Evolutionary conservation across 176 grass and related monocot genomes (phyloP).

Genomic region (Puccinellia tenuiflora): DNA sequence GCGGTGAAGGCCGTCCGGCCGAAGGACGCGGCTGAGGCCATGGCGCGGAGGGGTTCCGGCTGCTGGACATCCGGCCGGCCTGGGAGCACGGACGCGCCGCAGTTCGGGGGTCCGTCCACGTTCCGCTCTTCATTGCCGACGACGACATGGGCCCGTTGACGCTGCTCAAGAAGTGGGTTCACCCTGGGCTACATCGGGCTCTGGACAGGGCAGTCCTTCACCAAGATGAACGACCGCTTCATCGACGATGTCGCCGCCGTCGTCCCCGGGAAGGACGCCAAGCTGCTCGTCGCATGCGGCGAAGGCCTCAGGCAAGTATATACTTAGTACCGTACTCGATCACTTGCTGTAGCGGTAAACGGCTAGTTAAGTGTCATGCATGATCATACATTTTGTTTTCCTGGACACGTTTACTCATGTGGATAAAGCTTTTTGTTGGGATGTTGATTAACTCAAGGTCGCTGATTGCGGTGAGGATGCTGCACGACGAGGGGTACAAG

Average conservation of each 20-base stretch:
- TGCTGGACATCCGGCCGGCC: constrained; percentile 69
- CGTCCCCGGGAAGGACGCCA: constrained; percentile 52
- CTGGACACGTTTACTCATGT: not conserved
- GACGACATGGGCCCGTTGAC: constrained; percentile 50
- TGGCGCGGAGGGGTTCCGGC: constrained; percentile 53
- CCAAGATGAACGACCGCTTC: constrained; percentile 71
- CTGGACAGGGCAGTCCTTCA: constrained; percentile 82
- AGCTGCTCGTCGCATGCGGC: constrained; percentile 78
- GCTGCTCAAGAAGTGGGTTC: constrained; percentile 95
- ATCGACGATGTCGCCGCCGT: constrained; percentile 45
- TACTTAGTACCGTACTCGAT: not conserved
- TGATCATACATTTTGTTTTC: not conserved
- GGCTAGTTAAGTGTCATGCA: not conserved
- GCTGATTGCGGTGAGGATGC: constrained; percentile 69
- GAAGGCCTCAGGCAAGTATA: constrained; percentile 76
- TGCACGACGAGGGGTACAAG: constrained; percentile 73
- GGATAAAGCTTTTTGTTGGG: not conserved
- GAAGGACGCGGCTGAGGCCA: constrained; percentile 32
- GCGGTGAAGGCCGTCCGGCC: constrained; percentile 53
- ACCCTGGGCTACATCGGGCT: constrained; percentile 85
- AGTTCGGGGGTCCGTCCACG: constrained; percentile 55
- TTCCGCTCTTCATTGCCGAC: constrained; percentile 67
- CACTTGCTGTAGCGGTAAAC: not conserved
- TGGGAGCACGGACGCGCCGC: constrained; percentile 75
- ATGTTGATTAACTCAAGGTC: constrained; percentile 38